Base-by-base conservation (phyloP, 768 basidiomycete species). In the Lenzites betulinus region DNA sequence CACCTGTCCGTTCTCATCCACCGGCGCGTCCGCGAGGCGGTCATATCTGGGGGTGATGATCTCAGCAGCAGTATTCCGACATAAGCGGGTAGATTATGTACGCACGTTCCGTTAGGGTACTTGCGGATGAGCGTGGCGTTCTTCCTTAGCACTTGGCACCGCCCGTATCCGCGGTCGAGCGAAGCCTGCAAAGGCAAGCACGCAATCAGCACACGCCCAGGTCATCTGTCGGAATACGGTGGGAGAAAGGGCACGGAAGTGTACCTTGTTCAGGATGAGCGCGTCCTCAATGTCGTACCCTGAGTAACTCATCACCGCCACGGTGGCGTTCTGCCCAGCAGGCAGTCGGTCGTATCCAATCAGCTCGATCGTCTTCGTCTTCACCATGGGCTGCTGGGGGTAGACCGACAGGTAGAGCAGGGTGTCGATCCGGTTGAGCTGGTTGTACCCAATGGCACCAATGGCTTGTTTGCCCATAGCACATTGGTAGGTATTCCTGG, bases 381-480 rank as follows among this genome's bases (percentile, higher is more conserved):
- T 98, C 62, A 98, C 95, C 96, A 99, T 97, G 2, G 97, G 97
- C 68, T 98, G 93, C 71, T 99, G 97, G 23, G 97, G 97, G 68
- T 99, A 99, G 11, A 98, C 95, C 36, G 93, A 90, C 51, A 99
- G 83, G 75, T 99, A 99, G n/a, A 99, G 81, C 39, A 99, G 83
- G 0, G 97, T 99, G 73, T 99, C 97, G 71, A 99, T 98, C 46
- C 97, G 86, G 70, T 94, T 93, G 65, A 98, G 86, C 74, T 99
- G 97, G 73, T 98, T 99, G 76, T 95, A 97, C 0, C 89, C 96
- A 62, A 99, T 99, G 13, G 95, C 95, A 22, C 97, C 97, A 64
- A 99, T 99, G 2, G 97, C 96, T 79, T 99, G 97, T 78, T 99
- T 99, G 55, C 97, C 96, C 96, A 99, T 99, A 56, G 96, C 96